Evolutionary conservation across 164 flowering plant genomes (phyloP).

Genomic region (Taxillus chinensis): DNA sequence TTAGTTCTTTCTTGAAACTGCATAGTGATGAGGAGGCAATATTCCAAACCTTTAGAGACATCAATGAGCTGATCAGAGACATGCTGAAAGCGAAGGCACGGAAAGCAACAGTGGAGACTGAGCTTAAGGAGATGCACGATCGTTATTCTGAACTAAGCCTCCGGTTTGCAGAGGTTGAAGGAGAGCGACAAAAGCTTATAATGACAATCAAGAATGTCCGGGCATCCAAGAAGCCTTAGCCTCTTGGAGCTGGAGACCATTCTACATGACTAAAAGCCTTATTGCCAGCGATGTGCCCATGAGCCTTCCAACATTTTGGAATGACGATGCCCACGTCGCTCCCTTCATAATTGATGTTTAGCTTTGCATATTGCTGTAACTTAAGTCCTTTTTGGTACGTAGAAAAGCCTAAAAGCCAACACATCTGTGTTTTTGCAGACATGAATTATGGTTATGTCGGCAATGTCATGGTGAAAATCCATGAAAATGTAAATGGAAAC

Average conservation of each 20-base stretch:
- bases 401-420: too few relatives aligned
- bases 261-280: neutral
- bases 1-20: conserved; percentile 85
- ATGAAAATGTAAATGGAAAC: too few relatives aligned
- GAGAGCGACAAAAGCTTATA: conserved; percentile 87
- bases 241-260: conserved; percentile 16
- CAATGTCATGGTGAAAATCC: too few relatives aligned
- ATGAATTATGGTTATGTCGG: too few relatives aligned
- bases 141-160: conserved; percentile 92
- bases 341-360: too few relatives aligned
- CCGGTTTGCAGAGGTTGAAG: conserved; percentile 95
- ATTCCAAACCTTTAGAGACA: conserved; percentile 84
- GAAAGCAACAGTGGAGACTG: conserved; percentile 52
- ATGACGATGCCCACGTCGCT: too few relatives aligned
- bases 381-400: too few relatives aligned
- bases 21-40: conserved; percentile 79
- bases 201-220: conserved; percentile 79
- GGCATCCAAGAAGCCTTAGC: conserved; percentile 30
- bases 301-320: too few relatives aligned
- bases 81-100: conserved; percentile 68
- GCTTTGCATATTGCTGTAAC: too few relatives aligned
- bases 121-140: conserved; percentile 83
- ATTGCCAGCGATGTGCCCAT: too few relatives aligned
- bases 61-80: conserved; percentile 82
- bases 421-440: too few relatives aligned